These are phyloP conservation scores for Phytophthora pini DNA, from an alignment of 352 stramenopile species.

Conservation along the genomic window DNA sequence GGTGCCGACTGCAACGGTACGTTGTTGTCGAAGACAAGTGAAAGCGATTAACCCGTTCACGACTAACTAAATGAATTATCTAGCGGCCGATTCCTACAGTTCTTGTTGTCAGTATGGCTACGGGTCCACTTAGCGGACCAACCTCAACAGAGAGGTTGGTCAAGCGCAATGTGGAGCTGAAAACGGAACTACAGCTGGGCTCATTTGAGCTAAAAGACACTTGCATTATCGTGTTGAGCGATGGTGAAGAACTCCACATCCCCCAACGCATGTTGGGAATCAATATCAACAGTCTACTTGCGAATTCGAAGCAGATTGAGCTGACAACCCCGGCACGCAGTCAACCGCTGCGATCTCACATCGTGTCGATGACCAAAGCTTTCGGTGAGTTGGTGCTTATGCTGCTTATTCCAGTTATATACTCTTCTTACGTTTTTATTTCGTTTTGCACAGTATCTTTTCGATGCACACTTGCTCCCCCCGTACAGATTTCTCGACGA, in stretches of 20 bases:
- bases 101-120: slow-evolving; percentile 68
- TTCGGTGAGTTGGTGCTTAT: slow-evolving; percentile 39
- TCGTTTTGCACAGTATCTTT: slow-evolving; percentile 50
- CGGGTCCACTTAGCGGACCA: slow-evolving; percentile 28
- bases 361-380: slow-evolving; percentile 66
- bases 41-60: background rate
- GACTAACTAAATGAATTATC: slow-evolving; percentile 9
- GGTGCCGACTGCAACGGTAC: slow-evolving; percentile 25
- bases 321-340: slow-evolving; percentile 59
- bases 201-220: slow-evolving; percentile 61
- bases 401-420: slow-evolving; percentile 5
- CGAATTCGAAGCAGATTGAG: slow-evolving; percentile 59
- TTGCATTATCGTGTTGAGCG: slow-evolving; percentile 73
- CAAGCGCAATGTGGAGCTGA: slow-evolving; percentile 65
- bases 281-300: slow-evolving; percentile 45
- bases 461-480: slow-evolving; percentile 47
- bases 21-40: background rate
- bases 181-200: slow-evolving; percentile 60
- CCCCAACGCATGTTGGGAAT: slow-evolving; percentile 54
- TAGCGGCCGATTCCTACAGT: slow-evolving; percentile 45
- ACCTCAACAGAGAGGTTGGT: slow-evolving; percentile 60
- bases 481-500: slow-evolving; percentile 45
- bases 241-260: slow-evolving; percentile 79
- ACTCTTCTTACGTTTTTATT: slow-evolving; percentile 3
- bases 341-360: slow-evolving; percentile 54